Conservation (phyloP, 495 filamentous ascomycete species). For the Hyaloscypha variabilis region DNA sequence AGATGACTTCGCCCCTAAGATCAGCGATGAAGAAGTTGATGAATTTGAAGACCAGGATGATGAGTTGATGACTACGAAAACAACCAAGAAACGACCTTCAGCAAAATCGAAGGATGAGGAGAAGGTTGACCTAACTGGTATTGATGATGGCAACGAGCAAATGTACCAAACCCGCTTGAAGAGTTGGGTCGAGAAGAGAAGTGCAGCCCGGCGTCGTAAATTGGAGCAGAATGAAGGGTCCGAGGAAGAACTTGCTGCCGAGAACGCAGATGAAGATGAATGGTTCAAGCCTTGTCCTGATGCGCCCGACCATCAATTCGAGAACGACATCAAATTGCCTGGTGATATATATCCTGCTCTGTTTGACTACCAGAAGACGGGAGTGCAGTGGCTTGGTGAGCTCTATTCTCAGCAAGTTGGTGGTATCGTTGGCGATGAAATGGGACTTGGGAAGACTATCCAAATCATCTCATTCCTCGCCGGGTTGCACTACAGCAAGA, state of each 20-base stretch:
- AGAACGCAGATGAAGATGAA: slow-evolving; percentile 59
- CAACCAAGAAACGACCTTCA: slow-evolving; percentile 32
- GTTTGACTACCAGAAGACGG: slow-evolving; percentile 94
- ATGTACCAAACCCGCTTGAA: slow-evolving; percentile 77
- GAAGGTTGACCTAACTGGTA: slow-evolving; percentile 68
- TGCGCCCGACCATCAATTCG: slow-evolving; percentile 69
- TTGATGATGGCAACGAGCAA: slow-evolving; percentile 91
- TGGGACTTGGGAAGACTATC: slow-evolving; percentile 97
- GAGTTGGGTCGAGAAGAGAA: slow-evolving; percentile 72
- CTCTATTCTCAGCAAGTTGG: slow-evolving; percentile 86
- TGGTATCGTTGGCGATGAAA: slow-evolving; percentile 95
- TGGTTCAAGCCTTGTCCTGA: slow-evolving; percentile 87
- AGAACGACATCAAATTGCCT: slow-evolving; percentile 77
- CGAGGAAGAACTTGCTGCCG: slow-evolving; percentile 31
- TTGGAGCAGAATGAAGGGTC: slow-evolving; percentile 37
- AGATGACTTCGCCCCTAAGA: slow-evolving; percentile 24
- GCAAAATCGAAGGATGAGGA: slow-evolving; percentile 44
- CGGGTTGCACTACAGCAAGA: slow-evolving; percentile 85
- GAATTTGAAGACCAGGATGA: slow-evolving; percentile 43
- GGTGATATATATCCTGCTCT: slow-evolving; percentile 89
- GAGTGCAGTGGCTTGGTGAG: slow-evolving; percentile 96
- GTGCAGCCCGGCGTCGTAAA: slow-evolving; percentile 46
- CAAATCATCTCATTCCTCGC: slow-evolving; percentile 92
- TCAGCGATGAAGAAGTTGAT: slow-evolving; percentile 20
- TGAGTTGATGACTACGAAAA: slow-evolving; percentile 42